phyloP scores from a whole-genome alignment of 768 basidiomycete genomes.

The Termitomyces sp. region DNA sequence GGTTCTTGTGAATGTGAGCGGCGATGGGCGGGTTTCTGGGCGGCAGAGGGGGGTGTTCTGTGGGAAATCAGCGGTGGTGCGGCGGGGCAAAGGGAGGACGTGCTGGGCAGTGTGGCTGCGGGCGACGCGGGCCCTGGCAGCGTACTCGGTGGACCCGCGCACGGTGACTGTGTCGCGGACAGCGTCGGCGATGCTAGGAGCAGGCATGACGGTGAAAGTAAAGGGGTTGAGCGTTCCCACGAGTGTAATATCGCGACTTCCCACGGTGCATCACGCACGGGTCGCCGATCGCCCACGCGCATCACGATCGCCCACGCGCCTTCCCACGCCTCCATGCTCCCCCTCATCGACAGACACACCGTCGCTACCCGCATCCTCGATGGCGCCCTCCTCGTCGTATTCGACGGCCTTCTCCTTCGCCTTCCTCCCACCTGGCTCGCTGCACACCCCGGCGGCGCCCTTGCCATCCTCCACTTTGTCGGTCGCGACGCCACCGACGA shows the following conservation, averaged over 20 bases:
- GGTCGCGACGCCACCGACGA: conserved; percentile 95
- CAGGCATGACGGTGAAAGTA: conserved; percentile 30
- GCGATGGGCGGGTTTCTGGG: conserved; percentile 28
- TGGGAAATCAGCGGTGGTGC: conserved; percentile 7
- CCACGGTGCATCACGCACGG: too few species aligned
- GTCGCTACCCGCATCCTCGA: conserved; percentile 67
- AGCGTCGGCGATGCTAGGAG: conserved; percentile 54
- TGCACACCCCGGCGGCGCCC: conserved; percentile 83
- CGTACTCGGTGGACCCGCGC: conserved; percentile 30
- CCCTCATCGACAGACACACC: conserved; percentile 33
- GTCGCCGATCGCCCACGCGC: too few species aligned
- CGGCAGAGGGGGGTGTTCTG: conserved; percentile 11
- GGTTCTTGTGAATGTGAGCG: conserved; percentile 47
- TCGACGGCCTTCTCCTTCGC: conserved; percentile 54
- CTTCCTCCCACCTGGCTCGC: conserved; percentile 75
- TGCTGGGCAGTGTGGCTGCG: conserved; percentile 57
- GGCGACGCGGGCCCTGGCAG: conserved; percentile 42
- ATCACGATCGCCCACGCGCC: too few species aligned
- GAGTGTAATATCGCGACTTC: too few species aligned
- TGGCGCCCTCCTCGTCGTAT: conserved; percentile 75
- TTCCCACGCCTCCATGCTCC: neutral
- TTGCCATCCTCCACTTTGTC: conserved; percentile 90
- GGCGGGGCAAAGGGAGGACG: conserved; percentile 20
- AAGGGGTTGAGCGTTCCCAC: conserved; percentile 27
- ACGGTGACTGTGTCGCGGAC: conserved; percentile 66